Conservation (phyloP, 495 filamentous ascomycete species). For the Barbatosphaeria neglecta region DNA sequence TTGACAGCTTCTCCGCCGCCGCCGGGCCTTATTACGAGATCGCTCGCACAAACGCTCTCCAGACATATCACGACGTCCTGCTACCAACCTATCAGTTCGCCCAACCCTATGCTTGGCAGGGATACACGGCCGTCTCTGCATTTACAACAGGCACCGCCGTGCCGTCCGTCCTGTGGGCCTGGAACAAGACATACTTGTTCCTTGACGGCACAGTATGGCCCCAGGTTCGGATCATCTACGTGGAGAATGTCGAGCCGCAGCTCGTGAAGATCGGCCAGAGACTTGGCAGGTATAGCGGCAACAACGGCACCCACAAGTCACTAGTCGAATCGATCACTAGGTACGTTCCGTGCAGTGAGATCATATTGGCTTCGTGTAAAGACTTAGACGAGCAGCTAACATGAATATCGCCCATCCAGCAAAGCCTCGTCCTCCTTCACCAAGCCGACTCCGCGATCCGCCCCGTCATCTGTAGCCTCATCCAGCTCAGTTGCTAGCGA, state of each 20-base stretch:
- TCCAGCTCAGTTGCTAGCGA: conserved; percentile 1
- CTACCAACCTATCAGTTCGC: conserved; percentile 63
- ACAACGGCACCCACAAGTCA: conserved; percentile 15
- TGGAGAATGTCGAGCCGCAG: conserved; percentile 89
- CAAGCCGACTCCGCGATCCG: conserved; percentile 18
- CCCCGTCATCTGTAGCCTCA: not conserved
- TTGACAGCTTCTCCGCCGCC: conserved; percentile 44
- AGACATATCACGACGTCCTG: conserved; percentile 59
- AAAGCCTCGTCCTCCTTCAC: conserved; percentile 20
- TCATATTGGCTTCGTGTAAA: not conserved
- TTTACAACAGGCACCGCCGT: conserved; percentile 60
- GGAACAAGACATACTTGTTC: conserved; percentile 55
- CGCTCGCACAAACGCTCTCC: conserved; percentile 44
- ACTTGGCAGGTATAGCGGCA: conserved; percentile 59
- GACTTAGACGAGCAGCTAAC: not conserved
- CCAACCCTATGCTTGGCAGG: conserved; percentile 60
- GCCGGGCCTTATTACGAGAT: conserved; percentile 63
- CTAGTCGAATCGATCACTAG: conserved; percentile 8
- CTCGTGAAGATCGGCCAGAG: conserved; percentile 83
- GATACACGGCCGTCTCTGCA: conserved; percentile 52
- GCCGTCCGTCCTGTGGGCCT: conserved; percentile 59
- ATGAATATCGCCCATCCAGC: not conserved
- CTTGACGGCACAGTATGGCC: conserved; percentile 68
- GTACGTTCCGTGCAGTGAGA: no score
- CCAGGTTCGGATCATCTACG: conserved; percentile 64